phyloP scores from a whole-genome alignment of 2,329 filamentous ascomycete genomes.

The Rhynchosporium graminicola region DNA sequence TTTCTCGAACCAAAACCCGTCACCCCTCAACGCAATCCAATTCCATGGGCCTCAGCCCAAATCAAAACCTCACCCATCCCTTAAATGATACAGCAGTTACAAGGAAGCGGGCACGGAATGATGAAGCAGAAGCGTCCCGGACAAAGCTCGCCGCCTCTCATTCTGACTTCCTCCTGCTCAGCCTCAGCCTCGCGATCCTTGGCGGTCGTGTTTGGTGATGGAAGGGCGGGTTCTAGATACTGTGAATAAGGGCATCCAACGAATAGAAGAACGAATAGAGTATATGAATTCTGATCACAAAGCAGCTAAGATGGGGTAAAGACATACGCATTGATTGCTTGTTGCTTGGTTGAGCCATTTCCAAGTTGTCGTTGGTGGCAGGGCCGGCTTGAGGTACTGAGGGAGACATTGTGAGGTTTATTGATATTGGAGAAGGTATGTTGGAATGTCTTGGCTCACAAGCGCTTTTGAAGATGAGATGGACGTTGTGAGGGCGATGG shows the following conservation, averaged over 20 bases:
- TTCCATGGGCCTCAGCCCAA: too few relatives aligned
- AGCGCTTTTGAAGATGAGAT: too few relatives aligned
- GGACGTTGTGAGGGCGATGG: background rate
- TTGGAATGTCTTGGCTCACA: background rate
- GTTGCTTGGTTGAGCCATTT: conserved; percentile 21
- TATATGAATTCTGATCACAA: background rate
- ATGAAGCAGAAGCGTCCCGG: conserved; percentile 45
- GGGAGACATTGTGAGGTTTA: conserved; percentile 9
- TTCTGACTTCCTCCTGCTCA: conserved; percentile 29
- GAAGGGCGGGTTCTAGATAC: conserved; percentile 1
- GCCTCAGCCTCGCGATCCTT: conserved; percentile 21
- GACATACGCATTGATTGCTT: conserved; percentile 25
- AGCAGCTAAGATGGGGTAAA: background rate
- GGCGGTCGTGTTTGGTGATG: conserved; percentile 10
- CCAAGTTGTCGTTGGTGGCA: conserved; percentile 12
- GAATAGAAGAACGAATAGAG: background rate
- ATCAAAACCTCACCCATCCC: background rate
- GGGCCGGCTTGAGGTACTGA: conserved; percentile 4
- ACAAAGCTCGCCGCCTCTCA: conserved; percentile 41
- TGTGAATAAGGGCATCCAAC: too few relatives aligned
- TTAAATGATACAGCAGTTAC: conserved; percentile 36
- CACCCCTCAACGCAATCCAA: too few relatives aligned
- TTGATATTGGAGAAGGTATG: background rate
- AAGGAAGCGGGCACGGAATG: conserved; percentile 41
- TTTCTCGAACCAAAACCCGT: background rate